phyloP scores from a whole-genome alignment of 2,329 filamentous ascomycete species.

The Hymenoscyphus occultus region DNA sequence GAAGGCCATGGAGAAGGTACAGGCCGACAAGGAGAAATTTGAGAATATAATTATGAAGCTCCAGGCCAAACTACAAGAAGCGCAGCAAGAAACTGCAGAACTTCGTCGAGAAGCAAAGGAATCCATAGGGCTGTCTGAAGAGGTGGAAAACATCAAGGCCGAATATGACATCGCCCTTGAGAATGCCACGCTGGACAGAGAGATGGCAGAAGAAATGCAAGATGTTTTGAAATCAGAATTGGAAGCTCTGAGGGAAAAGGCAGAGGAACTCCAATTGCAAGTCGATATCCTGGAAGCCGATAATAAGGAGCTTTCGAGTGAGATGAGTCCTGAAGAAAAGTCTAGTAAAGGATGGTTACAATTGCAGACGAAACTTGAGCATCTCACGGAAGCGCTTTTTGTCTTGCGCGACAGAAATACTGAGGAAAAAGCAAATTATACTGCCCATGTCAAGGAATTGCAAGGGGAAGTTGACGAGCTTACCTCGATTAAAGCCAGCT shows the following conservation, averaged over 20 bases:
- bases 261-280: constrained; percentile 84
- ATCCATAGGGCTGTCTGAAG: constrained; percentile 64
- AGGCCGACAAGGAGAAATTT: constrained; percentile 73
- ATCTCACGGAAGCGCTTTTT: constrained; percentile 80
- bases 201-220: constrained; percentile 93
- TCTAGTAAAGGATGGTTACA: constrained; percentile 86
- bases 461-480: constrained; percentile 71
- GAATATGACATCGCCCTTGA: constrained; percentile 85
- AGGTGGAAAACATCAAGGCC: constrained; percentile 70
- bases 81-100: constrained; percentile 75
- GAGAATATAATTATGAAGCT: constrained; percentile 87
- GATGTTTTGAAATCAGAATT: constrained; percentile 80
- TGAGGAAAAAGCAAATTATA: constrained; percentile 77
- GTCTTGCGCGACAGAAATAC: constrained; percentile 83
- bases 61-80: constrained; percentile 81
- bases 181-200: constrained; percentile 81
- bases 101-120: constrained; percentile 77
- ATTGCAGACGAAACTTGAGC: constrained; percentile 86
- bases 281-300: constrained; percentile 84
- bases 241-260: constrained; percentile 69
- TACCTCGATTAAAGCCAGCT: constrained; percentile 63
- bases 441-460: constrained; percentile 69
- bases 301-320: constrained; percentile 76
- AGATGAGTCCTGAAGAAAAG: constrained; percentile 85
- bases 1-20: constrained; percentile 71